Evolutionary conservation across 2,329 filamentous ascomycete species (phyloP), one percentile per base, ranked within the genome.

Genomic region (Calonectria pauciramosa): DNA sequence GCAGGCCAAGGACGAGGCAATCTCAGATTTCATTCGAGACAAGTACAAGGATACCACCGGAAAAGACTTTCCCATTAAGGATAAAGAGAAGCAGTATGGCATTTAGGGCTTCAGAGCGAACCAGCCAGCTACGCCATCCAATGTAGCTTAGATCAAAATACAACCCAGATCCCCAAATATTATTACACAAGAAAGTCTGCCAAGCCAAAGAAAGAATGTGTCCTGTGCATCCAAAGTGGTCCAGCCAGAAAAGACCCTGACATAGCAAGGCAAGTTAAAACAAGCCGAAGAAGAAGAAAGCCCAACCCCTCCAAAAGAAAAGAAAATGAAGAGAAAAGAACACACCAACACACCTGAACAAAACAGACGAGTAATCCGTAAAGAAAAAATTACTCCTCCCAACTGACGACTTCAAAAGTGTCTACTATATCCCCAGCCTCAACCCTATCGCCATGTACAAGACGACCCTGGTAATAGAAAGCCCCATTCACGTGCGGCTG

Each of bases 1-100:
- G 86, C 95, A 97, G 86, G 94, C 93, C 80, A 96, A 96, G 87
- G 95, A 97, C 83, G 93, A 95, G 85, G 88, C 94, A 83, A 94
- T 96, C 79, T 92, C 91, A 34, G 93, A 95, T 83, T 93, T 90
- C 83, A 91, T 96, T 79, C 91, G 94, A 47, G 85, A 84, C 52
- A 87, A 94, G 85, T 96, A 95, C 89, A 95, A 95, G 89, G 86
- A 80, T 60, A 82, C 86, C 0, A 94, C 93, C 0, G 95, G 95
- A 73, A 91, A 86, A 8, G 94, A 96, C 10, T 83, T 96, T 68
- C 92, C 93, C 34, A 86, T 95, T 83, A 87, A 90, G 82, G 94
- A 96, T 84, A 95, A 95, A 88, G 87, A 92, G 8, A 84, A 83
- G 77, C 81, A 85, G 54, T 83, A 79, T 41, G 84, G 84, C 16